phyloP scores from a whole-genome alignment of 2,329 filamentous ascomycete species.

The Fusarium haematococcum region DNA sequence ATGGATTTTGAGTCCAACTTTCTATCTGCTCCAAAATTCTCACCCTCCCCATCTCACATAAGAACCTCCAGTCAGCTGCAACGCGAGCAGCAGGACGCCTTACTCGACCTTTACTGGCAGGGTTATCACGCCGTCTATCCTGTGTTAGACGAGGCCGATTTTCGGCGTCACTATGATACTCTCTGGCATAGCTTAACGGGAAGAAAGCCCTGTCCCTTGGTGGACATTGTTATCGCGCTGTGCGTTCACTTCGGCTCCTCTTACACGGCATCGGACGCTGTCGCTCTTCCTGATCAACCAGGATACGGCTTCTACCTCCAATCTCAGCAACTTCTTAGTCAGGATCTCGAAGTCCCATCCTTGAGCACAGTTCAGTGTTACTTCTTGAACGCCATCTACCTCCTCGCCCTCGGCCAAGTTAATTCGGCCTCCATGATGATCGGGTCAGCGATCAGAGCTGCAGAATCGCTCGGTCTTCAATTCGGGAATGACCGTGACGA shows the following conservation, averaged over 20 bases:
- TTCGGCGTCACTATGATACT: conserved; percentile 40
- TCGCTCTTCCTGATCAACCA: conserved; percentile 54
- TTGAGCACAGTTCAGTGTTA: conserved; percentile 61
- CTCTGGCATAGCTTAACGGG: conserved; percentile 30
- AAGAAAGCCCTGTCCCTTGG: conserved; percentile 60
- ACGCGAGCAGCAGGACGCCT: conserved; percentile 59
- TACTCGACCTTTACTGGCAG: conserved; percentile 61
- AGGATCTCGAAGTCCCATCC: conserved; percentile 57
- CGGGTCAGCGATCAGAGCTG: conserved; percentile 29
- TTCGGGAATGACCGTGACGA: background rate
- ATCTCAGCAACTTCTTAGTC: conserved; percentile 55
- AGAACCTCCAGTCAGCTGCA: conserved; percentile 42
- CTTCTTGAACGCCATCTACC: conserved; percentile 58
- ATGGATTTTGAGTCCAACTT: background rate
- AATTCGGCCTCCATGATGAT: conserved; percentile 35
- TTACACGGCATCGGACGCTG: conserved; percentile 29
- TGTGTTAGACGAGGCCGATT: conserved; percentile 46
- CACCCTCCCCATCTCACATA: background rate
- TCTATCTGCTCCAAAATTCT: background rate
- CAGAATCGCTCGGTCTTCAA: conserved; percentile 37
- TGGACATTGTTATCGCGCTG: conserved; percentile 64
- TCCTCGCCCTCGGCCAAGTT: conserved; percentile 39
- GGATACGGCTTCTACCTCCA: conserved; percentile 57
- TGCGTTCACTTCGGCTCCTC: conserved; percentile 61
- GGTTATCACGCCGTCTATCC: conserved; percentile 56